Percentiles rank a stretch among this genome's conserved stretches.
Conservation (phyloP, 805 yeast species). For the Hanseniaspora lachancei region DNA sequence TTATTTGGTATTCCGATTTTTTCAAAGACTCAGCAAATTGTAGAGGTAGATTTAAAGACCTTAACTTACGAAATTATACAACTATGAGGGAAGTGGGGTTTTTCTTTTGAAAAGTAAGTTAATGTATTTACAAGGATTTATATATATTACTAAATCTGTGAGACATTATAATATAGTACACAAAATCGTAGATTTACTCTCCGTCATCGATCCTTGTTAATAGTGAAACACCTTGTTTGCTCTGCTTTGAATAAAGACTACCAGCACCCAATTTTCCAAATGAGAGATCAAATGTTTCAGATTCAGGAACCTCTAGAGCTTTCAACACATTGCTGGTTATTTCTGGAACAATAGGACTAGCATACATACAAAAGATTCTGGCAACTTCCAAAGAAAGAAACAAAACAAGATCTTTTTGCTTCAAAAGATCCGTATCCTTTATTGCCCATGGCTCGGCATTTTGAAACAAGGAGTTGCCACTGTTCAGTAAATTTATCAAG, state of each 20-base stretch:
- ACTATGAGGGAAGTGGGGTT: neutral
- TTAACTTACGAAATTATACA: neutral
- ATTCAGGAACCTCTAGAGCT: neutral
- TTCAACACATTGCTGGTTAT: constrained; percentile 29
- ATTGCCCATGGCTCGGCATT: constrained; percentile 54
- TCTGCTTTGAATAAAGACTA: neutral
- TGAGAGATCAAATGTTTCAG: neutral
- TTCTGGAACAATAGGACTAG: constrained; percentile 56
- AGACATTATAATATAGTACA: too few species aligned
- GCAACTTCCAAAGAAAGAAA: constrained; percentile 51
- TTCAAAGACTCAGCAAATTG: neutral
- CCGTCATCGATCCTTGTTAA: neutral
- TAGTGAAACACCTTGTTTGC: neutral
- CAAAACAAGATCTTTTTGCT: constrained; percentile 38
- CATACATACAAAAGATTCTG: constrained; percentile 46
- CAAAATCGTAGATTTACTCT: neutral
- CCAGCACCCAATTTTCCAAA: constrained; percentile 1
- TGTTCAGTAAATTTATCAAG: constrained; percentile 24
- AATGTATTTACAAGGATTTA: neutral
- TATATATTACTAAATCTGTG: too few species aligned
- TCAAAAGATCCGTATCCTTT: constrained; percentile 20
- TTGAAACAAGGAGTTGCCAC: constrained; percentile 52
- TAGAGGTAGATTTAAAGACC: constrained; percentile 1
- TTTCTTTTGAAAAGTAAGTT: neutral
- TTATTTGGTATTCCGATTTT: constrained; percentile 63